Conservation (phyloP, 2,329 filamentous ascomycete species). For the Cercospora sojina region DNA sequence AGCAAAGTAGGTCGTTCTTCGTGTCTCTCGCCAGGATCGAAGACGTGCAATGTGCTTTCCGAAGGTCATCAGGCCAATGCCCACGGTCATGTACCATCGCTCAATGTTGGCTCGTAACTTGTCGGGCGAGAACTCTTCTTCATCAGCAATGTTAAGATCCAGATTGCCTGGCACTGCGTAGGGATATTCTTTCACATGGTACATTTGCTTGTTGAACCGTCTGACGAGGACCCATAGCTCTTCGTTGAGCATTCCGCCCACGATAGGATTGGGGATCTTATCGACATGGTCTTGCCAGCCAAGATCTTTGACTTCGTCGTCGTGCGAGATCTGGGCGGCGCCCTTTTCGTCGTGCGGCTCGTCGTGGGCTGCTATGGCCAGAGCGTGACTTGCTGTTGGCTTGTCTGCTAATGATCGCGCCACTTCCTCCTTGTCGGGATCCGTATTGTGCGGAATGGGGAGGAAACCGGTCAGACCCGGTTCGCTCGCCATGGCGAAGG, state of each 20-base stretch:
- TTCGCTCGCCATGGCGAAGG: slow-evolving; percentile 14
- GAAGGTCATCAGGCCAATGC: slow-evolving; percentile 63
- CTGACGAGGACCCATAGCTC: slow-evolving; percentile 70
- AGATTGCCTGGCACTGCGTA: slow-evolving; percentile 63
- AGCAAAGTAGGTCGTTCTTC: slow-evolving; percentile 66
- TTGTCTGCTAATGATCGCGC: slow-evolving; percentile 41
- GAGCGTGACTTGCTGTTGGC: slow-evolving; percentile 49
- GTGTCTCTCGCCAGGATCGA: slow-evolving; percentile 74
- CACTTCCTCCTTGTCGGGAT: slow-evolving; percentile 35
- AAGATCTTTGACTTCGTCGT: slow-evolving; percentile 60
- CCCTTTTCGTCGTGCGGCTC: slow-evolving; percentile 51
- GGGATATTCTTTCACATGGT: slow-evolving; percentile 67
- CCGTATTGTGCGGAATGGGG: slow-evolving; percentile 37
- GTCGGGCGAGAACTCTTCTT: slow-evolving; percentile 82
- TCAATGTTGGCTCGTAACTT: slow-evolving; percentile 77
- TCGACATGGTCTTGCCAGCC: slow-evolving; percentile 66
- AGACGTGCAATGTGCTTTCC: slow-evolving; percentile 74
- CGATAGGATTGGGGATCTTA: slow-evolving; percentile 58
- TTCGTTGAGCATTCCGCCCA: slow-evolving; percentile 69
- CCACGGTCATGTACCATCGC: slow-evolving; percentile 76
- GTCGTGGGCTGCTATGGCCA: slow-evolving; percentile 49
- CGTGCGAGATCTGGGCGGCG: slow-evolving; percentile 44
- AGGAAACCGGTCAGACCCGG: slow-evolving; percentile 31
- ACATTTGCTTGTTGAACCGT: slow-evolving; percentile 74
- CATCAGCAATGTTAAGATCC: slow-evolving; percentile 76